These are phyloP conservation scores for Xanthoconium separans DNA, from an alignment of 1,284 basidiomycete species.

Conservation along the genomic window DNA sequence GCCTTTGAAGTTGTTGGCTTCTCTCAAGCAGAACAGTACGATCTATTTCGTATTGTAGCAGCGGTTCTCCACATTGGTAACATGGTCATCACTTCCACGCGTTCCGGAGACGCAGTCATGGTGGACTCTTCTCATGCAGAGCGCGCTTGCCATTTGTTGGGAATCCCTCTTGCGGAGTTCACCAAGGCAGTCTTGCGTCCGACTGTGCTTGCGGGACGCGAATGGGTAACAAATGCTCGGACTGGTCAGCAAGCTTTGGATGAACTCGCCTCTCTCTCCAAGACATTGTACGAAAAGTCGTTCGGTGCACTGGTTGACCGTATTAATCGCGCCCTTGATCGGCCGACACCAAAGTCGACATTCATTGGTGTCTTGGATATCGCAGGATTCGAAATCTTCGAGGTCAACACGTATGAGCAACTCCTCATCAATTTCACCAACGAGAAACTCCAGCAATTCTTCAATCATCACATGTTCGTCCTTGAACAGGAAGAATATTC, in stretches of 20 bases:
- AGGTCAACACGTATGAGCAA: conserved; percentile 93
- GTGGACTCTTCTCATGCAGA: conserved; percentile 81
- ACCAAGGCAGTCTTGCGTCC: conserved; percentile 86
- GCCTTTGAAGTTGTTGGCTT: conserved; percentile 91
- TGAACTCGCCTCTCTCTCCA: conserved; percentile 90
- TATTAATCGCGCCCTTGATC: conserved; percentile 92
- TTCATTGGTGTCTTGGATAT: conserved; percentile 99
- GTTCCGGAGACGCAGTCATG: conserved; percentile 89
- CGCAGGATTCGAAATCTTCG: conserved; percentile 98
- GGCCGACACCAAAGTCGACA: conserved; percentile 89
- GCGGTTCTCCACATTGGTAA: conserved; percentile 97
- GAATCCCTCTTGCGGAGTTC: conserved; percentile 89
- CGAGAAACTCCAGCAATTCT: conserved; percentile 95
- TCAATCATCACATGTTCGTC: conserved; percentile 99
- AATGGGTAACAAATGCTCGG: conserved; percentile 95
- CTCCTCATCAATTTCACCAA: conserved; percentile 99
- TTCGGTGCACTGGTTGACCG: conserved; percentile 94
- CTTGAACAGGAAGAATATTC: conserved; percentile 99
- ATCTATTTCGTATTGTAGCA: conserved; percentile 93
- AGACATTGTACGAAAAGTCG: conserved; percentile 97
- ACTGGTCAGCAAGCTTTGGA: conserved; percentile 92
- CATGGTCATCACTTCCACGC: conserved; percentile 79
- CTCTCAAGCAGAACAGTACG: conserved; percentile 79
- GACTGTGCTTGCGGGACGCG: conserved; percentile 90
- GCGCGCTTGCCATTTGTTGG: conserved; percentile 91